These are phyloP conservation scores for Beauveria sp. DNA, from an alignment of 2,329 filamentous ascomycete species.

Conservation along the genomic window DNA sequence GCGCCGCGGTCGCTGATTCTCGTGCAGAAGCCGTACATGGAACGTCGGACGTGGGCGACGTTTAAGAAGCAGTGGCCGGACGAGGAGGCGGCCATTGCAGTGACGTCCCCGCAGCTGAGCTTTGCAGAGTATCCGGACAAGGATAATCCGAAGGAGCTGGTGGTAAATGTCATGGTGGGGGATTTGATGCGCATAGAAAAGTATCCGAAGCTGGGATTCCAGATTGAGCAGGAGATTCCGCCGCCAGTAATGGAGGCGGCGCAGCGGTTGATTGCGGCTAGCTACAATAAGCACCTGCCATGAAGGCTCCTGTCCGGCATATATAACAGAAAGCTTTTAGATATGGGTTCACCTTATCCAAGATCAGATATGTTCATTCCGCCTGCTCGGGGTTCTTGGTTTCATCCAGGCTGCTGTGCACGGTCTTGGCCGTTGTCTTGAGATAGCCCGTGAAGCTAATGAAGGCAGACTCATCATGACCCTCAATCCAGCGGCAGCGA, in stretches of 20 bases:
- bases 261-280: slow-evolving; percentile 30
- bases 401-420: neutral
- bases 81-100: slow-evolving; percentile 24
- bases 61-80: slow-evolving; percentile 40
- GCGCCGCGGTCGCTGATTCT: slow-evolving; percentile 28
- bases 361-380: neutral
- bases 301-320: slow-evolving; percentile 12
- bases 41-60: slow-evolving; percentile 37
- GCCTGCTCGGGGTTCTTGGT: neutral
- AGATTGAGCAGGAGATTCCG: slow-evolving; percentile 36
- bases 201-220: slow-evolving; percentile 35
- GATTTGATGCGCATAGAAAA: slow-evolving; percentile 35
- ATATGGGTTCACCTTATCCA: neutral
- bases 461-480: slow-evolving; percentile 64
- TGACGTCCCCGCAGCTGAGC: slow-evolving; percentile 32
- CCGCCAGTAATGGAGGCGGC: slow-evolving; percentile 33
- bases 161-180: slow-evolving; percentile 37
- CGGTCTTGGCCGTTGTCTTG: slow-evolving; percentile 32
- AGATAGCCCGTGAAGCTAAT: slow-evolving; percentile 84
- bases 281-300: slow-evolving; percentile 32
- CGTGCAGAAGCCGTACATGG: slow-evolving; percentile 44
- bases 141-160: slow-evolving; percentile 33
- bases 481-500: slow-evolving; percentile 58
- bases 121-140: slow-evolving; percentile 35
- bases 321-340: neutral